These are phyloP conservation scores for Alternaria burnsii DNA, from an alignment of 2,329 filamentous ascomycete genomes.

Conservation along the genomic window DNA sequence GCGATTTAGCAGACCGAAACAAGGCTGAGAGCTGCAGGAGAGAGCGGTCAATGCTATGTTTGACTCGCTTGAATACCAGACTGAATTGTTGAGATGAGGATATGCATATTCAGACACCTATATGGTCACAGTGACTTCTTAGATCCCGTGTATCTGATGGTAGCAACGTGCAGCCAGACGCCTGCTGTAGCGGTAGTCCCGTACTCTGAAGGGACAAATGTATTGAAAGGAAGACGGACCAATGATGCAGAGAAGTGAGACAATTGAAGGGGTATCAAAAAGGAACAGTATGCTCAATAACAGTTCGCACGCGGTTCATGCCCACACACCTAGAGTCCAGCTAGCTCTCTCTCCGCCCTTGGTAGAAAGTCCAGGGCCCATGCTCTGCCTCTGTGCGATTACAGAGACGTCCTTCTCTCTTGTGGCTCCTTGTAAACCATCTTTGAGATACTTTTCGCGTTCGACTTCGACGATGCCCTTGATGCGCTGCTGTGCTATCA, in stretches of 20 bases:
- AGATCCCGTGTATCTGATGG: background rate
- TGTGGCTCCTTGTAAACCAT: slow-evolving; percentile 70
- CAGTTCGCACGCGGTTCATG: slow-evolving; percentile 23
- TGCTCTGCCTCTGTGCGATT: slow-evolving; percentile 68
- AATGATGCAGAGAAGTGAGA: background rate
- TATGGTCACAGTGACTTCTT: background rate
- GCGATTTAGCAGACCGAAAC: background rate
- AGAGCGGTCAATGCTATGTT: background rate
- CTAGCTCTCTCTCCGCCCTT: slow-evolving; percentile 47
- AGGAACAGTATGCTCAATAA: background rate
- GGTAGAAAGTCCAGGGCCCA: slow-evolving; percentile 60
- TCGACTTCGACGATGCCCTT: slow-evolving; percentile 75
- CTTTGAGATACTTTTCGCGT: slow-evolving; percentile 73
- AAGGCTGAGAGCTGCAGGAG: background rate
- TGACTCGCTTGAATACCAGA: background rate
- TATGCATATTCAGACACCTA: background rate
- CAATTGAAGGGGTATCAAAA: slow-evolving; percentile 20
- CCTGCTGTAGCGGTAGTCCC: background rate
- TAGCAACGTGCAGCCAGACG: background rate
- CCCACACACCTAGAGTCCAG: slow-evolving; percentile 53
- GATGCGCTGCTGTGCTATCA: slow-evolving; percentile 73
- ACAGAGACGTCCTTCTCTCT: slow-evolving; percentile 67
- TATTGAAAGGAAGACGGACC: background rate
- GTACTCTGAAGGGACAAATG: background rate
- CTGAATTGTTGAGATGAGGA: background rate